Percentiles rank a stretch among this genome's conserved stretches.
Conservation (phyloP, 2,329 filamentous ascomycete species). For the Aspergillus pseudoterreus region DNA sequence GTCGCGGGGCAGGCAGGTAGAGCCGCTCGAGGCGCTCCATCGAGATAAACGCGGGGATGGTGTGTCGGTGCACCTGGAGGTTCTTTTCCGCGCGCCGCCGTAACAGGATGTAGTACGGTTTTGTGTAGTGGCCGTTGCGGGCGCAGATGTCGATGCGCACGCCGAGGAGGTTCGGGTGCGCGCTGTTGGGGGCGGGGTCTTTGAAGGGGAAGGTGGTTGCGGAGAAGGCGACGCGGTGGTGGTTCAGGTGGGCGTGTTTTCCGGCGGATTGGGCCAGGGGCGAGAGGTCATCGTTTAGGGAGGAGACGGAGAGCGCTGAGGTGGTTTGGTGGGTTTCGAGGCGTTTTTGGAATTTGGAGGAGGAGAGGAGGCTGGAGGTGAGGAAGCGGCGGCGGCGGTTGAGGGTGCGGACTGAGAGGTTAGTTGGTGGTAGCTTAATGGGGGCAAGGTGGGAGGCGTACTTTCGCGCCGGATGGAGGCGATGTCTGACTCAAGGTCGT, state of each 20-base stretch:
- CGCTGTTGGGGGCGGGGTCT: constrained; percentile 37
- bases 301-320: not conserved
- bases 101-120: constrained; percentile 44
- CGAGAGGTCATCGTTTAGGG: constrained; percentile 24
- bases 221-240: constrained; percentile 44
- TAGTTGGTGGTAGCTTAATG: constrained; percentile 5
- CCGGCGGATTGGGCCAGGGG: constrained; percentile 28
- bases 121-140: constrained; percentile 36
- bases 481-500: constrained; percentile 40
- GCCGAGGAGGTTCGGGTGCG: constrained; percentile 33
- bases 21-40: constrained; percentile 33
- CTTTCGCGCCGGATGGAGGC: constrained; percentile 39
- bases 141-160: constrained; percentile 41
- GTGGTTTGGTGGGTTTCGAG: not conserved
- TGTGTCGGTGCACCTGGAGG: constrained; percentile 40
- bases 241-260: constrained; percentile 35
- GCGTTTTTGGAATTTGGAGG: constrained; percentile 31
- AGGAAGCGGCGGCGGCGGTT: constrained; percentile 37
- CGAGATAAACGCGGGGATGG: constrained; percentile 44
- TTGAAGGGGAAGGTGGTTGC: constrained; percentile 45
- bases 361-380: constrained; percentile 40
- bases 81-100: constrained; percentile 19
- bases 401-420: constrained; percentile 35
- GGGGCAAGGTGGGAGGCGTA: constrained; percentile 15
- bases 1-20: constrained; percentile 24